Evolutionary conservation across 768 basidiomycete genomes (phyloP), one percentile per base, ranked within the genome.

Genomic region (Lactarius vividus): DNA sequence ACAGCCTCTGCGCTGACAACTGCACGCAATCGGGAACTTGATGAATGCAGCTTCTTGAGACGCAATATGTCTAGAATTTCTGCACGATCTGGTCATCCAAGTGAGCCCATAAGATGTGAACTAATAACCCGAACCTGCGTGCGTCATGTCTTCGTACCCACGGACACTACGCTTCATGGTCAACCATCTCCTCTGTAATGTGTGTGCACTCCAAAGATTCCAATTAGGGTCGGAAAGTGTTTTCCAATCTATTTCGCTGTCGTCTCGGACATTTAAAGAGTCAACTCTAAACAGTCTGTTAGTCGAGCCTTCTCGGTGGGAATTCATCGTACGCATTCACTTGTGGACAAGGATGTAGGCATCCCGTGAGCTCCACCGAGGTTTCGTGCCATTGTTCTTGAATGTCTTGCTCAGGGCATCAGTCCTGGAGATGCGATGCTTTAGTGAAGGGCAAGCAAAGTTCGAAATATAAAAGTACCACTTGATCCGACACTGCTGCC

Each of bases 401-500:
- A 89, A 78, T 26, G 82, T 85, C 72, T 88, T 86, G 66, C 84
- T 88, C 52, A 94, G 76, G 0, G 85, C 83, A 77, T 93, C 91
- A 35, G 88, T 90, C 92, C 90, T 92, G 66, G 1, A 35, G 49
- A 52, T 39, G 58, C 42, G 18, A 56, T 8, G 16, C 7, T 42
- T 39, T 20, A 56, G 64, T 29, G 9, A 4, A 4, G 28, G 20
- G 9, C 6, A 7, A 20, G n/a, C 3, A n/a, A 56, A 11, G 40
- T 49, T n/a, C 5, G 9, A 60, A 31, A 23, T 40, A 8, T 35
- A 16, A 40, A 29, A 52, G 76, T 65, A 91, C 91, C 92, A 94
- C 83, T 94, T 94, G 53, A 89, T 90, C 57, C 92, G 83, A 78
- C 92, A 94, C 74, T 94, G 92, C 71, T 92, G 89, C 69, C 92